Evolutionary conservation across 768 basidiomycete genomes (phyloP).

Genomic region (Omphalotus guepiniiformis): DNA sequence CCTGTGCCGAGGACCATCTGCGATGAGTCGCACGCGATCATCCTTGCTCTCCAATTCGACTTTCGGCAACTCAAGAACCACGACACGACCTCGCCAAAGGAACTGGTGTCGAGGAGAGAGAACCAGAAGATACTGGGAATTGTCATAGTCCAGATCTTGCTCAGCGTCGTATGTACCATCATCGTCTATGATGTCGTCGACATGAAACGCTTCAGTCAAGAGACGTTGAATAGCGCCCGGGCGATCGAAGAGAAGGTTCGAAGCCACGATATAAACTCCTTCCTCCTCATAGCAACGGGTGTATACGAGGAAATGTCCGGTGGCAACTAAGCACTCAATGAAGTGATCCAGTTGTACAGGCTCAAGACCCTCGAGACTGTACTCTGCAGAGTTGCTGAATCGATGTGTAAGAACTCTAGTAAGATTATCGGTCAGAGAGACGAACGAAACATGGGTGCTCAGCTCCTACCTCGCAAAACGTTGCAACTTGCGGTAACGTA

Average conservation of each 20-base stretch:
- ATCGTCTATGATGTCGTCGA: constrained; percentile 57
- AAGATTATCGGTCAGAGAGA: constrained; percentile 9
- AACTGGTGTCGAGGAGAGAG: constrained; percentile 84
- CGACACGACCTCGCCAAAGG: constrained; percentile 87
- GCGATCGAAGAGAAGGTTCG: constrained; percentile 67
- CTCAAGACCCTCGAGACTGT: constrained; percentile 75
- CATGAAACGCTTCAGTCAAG: constrained; percentile 80
- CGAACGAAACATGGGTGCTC: constrained; percentile 2
- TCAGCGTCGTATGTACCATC: constrained; percentile 42
- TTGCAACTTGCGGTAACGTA: constrained; percentile 91
- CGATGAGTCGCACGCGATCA: constrained; percentile 85
- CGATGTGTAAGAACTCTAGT: constrained; percentile 70
- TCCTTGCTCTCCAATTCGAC: constrained; percentile 84
- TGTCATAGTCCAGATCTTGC: constrained; percentile 40
- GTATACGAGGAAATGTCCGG: constrained; percentile 93
- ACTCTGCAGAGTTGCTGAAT: constrained; percentile 93
- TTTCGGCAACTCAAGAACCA: constrained; percentile 69
- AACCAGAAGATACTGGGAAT: constrained; percentile 74
- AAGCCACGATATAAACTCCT: constrained; percentile 89
- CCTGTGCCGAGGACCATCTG: constrained; percentile 81
- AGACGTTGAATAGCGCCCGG: constrained; percentile 76
- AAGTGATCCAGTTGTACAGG: constrained; percentile 71
- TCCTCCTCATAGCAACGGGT: constrained; percentile 83
- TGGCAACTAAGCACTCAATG: constrained; percentile 71
- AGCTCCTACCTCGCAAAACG: constrained; percentile 80